Base-by-base conservation (phyloP, 2,329 filamentous ascomycete genomes). In the Ploettnerulaceae sp. region DNA sequence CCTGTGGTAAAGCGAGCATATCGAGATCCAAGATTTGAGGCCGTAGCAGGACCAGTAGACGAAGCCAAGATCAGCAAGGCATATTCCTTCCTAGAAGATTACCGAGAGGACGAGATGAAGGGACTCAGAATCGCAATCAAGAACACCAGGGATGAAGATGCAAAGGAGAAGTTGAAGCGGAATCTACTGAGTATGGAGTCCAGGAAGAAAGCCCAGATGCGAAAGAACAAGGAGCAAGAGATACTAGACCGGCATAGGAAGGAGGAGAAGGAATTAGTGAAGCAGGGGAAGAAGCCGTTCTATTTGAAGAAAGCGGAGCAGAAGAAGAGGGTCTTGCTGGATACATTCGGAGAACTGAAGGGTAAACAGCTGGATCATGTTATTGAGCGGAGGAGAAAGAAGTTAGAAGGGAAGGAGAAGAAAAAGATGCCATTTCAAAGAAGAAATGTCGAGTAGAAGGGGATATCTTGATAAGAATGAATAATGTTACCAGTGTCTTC, bases 291-390 rank as follows among this genome's bases (percentile, higher is more conserved):
- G 79, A 81, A 77, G 64, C 91, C 93, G 0, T 98, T 89, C 70
- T 97, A 88, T 68, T 71, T 97, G 60, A 98, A 98, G 79, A 84
- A 83, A 71, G 81, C 82, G 62, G 91, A 96, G 69, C 79, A 93
- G 73, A 95, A 93, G 82, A 89, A 91, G 73, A 73, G 84, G 67
- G 73, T 89, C 46, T 71, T 96, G 52, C 73, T 86, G 62, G 83
- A 93, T 59, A 81, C 84, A 64, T 96, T 86, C 67, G 77, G 83
- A 58, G 77, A 79, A 49, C 85, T 97, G 84, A 93, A 87, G 68
- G 84, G 85, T 64, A 84, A 82, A 65, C 83, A 96, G 68, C 78
- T 89, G 49, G 86, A 94, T 53, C 85, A 82, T 70, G 81, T 84
- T 11, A 87, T 97, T 60, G 89, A 94, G 74, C 76, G 87, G 64